phyloP scores from a whole-genome alignment of 2,329 filamentous ascomycete genomes.

The Pezicula rhizophila region DNA sequence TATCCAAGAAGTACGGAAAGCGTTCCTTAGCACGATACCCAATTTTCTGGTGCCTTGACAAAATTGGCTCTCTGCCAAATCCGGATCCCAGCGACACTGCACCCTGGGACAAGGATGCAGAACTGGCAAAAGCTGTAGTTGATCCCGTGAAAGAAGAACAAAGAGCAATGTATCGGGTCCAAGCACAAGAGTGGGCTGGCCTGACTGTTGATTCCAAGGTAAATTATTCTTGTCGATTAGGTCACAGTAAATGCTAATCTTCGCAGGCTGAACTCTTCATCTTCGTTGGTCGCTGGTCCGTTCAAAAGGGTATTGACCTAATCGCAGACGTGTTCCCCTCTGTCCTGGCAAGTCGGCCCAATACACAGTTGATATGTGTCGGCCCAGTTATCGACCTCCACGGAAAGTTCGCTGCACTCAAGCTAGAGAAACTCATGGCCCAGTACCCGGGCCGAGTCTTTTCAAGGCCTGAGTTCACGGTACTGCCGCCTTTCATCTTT shows the following conservation, averaged over 20 bases:
- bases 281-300: conserved; percentile 63
- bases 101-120: conserved; percentile 39
- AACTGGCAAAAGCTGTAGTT: conserved; percentile 38
- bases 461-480: conserved; percentile 61
- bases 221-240: not conserved
- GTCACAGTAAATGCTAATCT: not conserved
- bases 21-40: conserved; percentile 61
- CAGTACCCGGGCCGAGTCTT: conserved; percentile 58
- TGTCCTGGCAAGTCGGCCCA: conserved; percentile 51
- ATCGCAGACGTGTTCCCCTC: conserved; percentile 63
- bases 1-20: conserved; percentile 62
- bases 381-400: conserved; percentile 64
- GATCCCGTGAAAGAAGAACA: conserved; percentile 48
- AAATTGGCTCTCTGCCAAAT: conserved; percentile 64
- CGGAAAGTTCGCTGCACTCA: conserved; percentile 60
- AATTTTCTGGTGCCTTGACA: conserved; percentile 59
- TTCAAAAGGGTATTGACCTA: conserved; percentile 63
- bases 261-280: conserved; percentile 52
- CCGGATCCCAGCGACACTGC: conserved; percentile 54
- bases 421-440: conserved; percentile 57
- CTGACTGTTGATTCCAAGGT: conserved; percentile 48
- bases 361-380: conserved; percentile 55
- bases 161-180: conserved; percentile 45
- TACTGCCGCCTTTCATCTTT: conserved; percentile 60
- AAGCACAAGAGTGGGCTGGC: conserved; percentile 64